phyloP scores from a whole-genome alignment of 1,284 basidiomycete genomes.

The Ceratobasidium theobromae region DNA sequence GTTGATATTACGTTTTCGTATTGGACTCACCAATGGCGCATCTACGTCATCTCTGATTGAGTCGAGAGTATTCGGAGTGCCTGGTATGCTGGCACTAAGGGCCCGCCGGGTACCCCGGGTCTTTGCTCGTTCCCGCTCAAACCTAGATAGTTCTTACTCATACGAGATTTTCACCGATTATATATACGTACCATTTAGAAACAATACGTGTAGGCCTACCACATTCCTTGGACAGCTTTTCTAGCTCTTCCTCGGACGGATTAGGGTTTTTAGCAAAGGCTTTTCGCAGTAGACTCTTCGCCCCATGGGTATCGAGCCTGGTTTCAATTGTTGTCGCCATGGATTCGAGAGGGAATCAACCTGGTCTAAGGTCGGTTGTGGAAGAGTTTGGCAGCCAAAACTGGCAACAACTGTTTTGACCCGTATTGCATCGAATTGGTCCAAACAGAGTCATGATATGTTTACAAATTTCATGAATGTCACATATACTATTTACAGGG shows the following conservation, averaged over 20 bases:
- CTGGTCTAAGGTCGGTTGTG: too few species aligned
- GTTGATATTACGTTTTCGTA: neutral
- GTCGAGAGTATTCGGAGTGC: too few species aligned
- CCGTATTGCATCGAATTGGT: too few species aligned
- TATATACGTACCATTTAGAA: slow-evolving; percentile 13
- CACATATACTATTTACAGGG: neutral
- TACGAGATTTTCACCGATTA: neutral
- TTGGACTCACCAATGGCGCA: neutral
- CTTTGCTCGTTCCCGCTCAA: slow-evolving; percentile 8
- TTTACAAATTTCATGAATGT: too few species aligned
- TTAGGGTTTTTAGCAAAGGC: slow-evolving; percentile 2
- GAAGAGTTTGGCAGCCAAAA: neutral
- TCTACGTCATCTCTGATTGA: neutral
- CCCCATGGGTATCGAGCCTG: neutral
- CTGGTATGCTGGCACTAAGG: too few species aligned
- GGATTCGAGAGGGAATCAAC: too few species aligned
- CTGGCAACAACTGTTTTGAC: too few species aligned
- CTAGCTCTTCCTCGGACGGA: neutral
- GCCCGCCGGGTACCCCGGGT: neutral
- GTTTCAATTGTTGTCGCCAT: neutral
- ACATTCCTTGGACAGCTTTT: neutral
- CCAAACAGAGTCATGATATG: too few species aligned
- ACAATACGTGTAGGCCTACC: neutral
- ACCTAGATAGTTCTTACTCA: neutral
- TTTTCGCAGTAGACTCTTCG: neutral